Evolutionary conservation across 441 rosid genomes (phyloP).

Genomic region (Brassica hybrid): DNA sequence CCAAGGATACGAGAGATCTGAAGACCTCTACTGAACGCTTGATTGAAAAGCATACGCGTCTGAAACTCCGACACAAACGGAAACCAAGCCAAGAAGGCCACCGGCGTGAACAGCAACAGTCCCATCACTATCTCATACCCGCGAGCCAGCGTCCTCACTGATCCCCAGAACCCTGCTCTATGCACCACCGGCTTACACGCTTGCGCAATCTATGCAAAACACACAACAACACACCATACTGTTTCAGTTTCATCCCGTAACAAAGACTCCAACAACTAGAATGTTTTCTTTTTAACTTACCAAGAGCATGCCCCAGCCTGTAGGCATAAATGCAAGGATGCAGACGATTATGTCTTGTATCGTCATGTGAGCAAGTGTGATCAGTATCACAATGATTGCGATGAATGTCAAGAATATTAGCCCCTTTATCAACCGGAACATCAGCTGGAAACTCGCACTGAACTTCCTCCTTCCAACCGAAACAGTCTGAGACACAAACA

Average conservation of each 20-base stretch:
- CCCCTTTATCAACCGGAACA: conserved; percentile 95
- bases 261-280: not conserved
- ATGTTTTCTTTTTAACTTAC: conserved; percentile 47
- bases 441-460: conserved; percentile 94
- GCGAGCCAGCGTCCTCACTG: conserved; percentile 85
- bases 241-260: not conserved
- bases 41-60: conserved; percentile 99
- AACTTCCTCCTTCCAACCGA: conserved; percentile 91
- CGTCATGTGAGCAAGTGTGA: conserved; percentile 89
- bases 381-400: conserved; percentile 77
- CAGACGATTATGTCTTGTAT: conserved; percentile 85
- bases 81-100: conserved; percentile 98
- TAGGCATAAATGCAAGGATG: conserved; percentile 98
- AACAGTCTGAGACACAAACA: conserved; percentile 69
- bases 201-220: conserved; percentile 77
- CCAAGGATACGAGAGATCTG: conserved; percentile 99
- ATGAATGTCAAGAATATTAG: conserved; percentile 87
- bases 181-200: conserved; percentile 84
- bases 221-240: not conserved
- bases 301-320: conserved; percentile 99
- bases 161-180: conserved; percentile 90
- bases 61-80: conserved; percentile 98
- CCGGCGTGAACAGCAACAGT: conserved; percentile 90
- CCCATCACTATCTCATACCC: conserved; percentile 97
- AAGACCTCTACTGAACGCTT: conserved; percentile 98